Conservation (phyloP, 345 rosid genomes). For the Brassica napus region DNA sequence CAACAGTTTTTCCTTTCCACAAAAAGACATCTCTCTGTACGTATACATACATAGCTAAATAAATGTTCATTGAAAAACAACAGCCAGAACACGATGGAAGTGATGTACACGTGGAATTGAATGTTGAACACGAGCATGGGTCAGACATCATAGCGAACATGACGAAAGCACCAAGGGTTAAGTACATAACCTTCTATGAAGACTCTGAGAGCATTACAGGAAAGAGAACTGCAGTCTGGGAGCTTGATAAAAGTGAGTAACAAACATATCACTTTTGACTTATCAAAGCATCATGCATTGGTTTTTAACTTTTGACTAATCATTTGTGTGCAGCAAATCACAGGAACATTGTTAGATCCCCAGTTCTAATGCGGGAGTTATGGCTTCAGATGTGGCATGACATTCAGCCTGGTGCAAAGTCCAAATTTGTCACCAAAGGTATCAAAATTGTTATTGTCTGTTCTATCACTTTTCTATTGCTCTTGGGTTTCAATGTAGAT, state of each 20-base stretch:
- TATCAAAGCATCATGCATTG: neutral
- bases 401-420: constrained; percentile 60
- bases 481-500: constrained; percentile 17
- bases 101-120: constrained; percentile 72
- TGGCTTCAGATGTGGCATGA: constrained; percentile 99
- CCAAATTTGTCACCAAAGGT: constrained; percentile 92
- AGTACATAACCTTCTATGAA: constrained; percentile 89
- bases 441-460: neutral
- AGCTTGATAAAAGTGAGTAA: constrained; percentile 84
- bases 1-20: neutral
- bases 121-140: constrained; percentile 74
- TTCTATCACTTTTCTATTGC: neutral
- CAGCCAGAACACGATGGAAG: constrained; percentile 97
- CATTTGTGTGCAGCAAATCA: constrained; percentile 72
- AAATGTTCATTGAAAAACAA: constrained; percentile 29
- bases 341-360: constrained; percentile 91
- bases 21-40: neutral
- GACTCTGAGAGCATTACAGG: constrained; percentile 87
- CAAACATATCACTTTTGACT: constrained; percentile 15
- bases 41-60: neutral
- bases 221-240: constrained; percentile 98
- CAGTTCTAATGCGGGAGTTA: constrained; percentile 91
- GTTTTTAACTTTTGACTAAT: neutral
- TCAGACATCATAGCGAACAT: constrained; percentile 81
- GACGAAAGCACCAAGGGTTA: constrained; percentile 78